phyloP scores from a whole-genome alignment of 1,284 basidiomycete species.

The Leucoagaricus sp. region DNA sequence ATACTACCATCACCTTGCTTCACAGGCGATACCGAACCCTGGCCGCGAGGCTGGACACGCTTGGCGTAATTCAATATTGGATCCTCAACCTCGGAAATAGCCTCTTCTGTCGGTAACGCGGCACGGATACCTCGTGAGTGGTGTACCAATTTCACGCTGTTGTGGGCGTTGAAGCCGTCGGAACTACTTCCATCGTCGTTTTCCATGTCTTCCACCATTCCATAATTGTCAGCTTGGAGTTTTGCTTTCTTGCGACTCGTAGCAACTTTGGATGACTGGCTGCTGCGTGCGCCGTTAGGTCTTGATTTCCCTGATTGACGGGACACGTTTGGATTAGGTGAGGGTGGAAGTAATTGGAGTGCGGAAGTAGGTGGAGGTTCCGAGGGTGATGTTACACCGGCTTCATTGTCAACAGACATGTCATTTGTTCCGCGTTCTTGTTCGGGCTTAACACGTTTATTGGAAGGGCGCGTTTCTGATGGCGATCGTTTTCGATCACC shows the following conservation, averaged over 20 bases:
- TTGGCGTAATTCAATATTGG: constrained; percentile 39
- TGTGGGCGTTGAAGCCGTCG: constrained; percentile 10
- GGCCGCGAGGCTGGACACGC: constrained; percentile 27
- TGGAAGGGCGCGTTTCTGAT: not conserved
- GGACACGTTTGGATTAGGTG: constrained; percentile 23
- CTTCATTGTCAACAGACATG: not conserved
- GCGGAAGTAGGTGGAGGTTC: not conserved
- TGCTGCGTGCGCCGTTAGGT: constrained; percentile 10
- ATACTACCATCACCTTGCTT: not conserved
- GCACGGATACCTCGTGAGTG: constrained; percentile 15
- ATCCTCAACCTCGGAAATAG: constrained; percentile 42
- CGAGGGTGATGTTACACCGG: not conserved
- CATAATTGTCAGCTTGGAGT: constrained; percentile 18
- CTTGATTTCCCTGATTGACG: constrained; percentile 28
- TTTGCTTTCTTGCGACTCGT: constrained; percentile 37
- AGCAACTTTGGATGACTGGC: constrained; percentile 17
- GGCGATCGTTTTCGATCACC: not conserved
- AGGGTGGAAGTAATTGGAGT: constrained; percentile 34
- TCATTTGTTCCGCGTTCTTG: not conserved
- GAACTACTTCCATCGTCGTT: constrained; percentile 22
- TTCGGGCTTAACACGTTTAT: not conserved
- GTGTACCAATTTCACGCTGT: constrained; percentile 11
- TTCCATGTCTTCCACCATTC: constrained; percentile 17
- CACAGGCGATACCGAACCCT: constrained; percentile 8
- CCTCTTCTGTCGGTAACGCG: constrained; percentile 30